phyloP scores from a whole-genome alignment of 495 filamentous ascomycete species.

The Polyplosphaeria fusca region DNA sequence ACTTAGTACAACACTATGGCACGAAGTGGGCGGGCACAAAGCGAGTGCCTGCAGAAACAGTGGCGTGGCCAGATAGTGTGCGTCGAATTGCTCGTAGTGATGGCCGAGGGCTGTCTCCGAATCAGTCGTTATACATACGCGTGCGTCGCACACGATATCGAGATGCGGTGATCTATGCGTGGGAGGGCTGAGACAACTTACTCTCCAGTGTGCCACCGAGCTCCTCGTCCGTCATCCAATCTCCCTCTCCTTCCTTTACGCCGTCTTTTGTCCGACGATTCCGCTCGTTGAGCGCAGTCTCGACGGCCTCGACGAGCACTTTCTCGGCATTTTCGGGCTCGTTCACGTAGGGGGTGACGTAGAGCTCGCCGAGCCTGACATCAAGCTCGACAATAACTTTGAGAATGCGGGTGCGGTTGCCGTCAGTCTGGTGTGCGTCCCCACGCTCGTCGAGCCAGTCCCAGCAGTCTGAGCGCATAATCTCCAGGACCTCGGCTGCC shows the following conservation, averaged over 20 bases:
- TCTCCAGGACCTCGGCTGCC: conserved; percentile 72
- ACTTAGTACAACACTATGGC: conserved; percentile 73
- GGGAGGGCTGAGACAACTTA: conserved; percentile 37
- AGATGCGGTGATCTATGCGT: conserved; percentile 1
- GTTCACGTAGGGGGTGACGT: conserved; percentile 57
- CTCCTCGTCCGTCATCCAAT: conserved; percentile 71
- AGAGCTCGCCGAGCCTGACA: conserved; percentile 80
- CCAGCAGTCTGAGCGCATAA: conserved; percentile 57
- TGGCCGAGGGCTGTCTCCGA: conserved; percentile 59
- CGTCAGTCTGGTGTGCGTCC: conserved; percentile 49
- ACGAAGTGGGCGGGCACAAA: conserved; percentile 54
- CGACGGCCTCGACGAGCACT: conserved; percentile 74
- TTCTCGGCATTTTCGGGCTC: conserved; percentile 67
- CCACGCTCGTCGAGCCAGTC: conserved; percentile 60
- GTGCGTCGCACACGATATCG: conserved; percentile 5
- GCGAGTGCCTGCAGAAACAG: conserved; percentile 80
- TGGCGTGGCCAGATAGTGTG: conserved; percentile 78
- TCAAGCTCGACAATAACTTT: conserved; percentile 68
- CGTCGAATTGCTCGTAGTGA: conserved; percentile 64
- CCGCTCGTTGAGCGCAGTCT: conserved; percentile 72
- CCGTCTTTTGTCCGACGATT: conserved; percentile 62
- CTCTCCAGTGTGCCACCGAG: conserved; percentile 69
- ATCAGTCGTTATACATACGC: conserved; percentile 11
- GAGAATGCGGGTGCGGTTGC: conserved; percentile 65
- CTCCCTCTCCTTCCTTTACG: conserved; percentile 59